A percentile compares a stretch with the other conserved stretches of the same genome.
Conservation (phyloP, 768 basidiomycete genomes). For the Kondoa malvinella region DNA sequence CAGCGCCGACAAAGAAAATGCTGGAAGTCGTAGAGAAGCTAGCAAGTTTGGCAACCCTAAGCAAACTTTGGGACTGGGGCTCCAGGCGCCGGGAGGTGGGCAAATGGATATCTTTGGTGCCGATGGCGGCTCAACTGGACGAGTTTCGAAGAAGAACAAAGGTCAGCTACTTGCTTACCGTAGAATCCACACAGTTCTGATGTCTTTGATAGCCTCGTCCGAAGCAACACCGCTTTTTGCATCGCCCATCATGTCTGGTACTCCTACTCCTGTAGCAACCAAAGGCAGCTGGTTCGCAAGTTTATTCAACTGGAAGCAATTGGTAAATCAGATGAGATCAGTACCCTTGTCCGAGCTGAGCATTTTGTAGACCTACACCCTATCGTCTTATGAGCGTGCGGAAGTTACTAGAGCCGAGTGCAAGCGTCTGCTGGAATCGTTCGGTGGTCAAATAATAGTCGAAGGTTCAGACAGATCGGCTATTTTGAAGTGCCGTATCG, state of each 20-base stretch:
- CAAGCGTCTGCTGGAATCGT: constrained; percentile 49
- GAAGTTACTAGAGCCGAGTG: constrained; percentile 58
- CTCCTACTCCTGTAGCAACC: constrained; percentile 29
- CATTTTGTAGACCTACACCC: constrained; percentile 31
- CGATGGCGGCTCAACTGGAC: background rate
- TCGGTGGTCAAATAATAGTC: constrained; percentile 53
- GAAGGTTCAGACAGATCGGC: constrained; percentile 49
- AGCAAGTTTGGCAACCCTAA: constrained; percentile 10
- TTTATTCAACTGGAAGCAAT: constrained; percentile 69
- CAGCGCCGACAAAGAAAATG: constrained; percentile 15
- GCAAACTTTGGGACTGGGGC: constrained; percentile 12
- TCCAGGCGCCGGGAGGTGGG: background rate
- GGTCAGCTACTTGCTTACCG: background rate
- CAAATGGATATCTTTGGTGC: constrained; percentile 6
- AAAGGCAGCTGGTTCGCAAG: constrained; percentile 70
- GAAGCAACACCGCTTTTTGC: constrained; percentile 9
- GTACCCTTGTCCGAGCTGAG: constrained; percentile 39
- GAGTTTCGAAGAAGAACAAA: background rate
- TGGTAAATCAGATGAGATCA: constrained; percentile 36
- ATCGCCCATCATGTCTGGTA: constrained; percentile 15
- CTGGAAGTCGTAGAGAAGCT: background rate
- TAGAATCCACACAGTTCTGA: background rate
- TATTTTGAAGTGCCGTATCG: constrained; percentile 57
- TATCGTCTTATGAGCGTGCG: constrained; percentile 34
- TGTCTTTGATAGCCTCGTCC: background rate